Conservation (phyloP, 2,329 filamentous ascomycete species). For the Fusarium udum region DNA sequence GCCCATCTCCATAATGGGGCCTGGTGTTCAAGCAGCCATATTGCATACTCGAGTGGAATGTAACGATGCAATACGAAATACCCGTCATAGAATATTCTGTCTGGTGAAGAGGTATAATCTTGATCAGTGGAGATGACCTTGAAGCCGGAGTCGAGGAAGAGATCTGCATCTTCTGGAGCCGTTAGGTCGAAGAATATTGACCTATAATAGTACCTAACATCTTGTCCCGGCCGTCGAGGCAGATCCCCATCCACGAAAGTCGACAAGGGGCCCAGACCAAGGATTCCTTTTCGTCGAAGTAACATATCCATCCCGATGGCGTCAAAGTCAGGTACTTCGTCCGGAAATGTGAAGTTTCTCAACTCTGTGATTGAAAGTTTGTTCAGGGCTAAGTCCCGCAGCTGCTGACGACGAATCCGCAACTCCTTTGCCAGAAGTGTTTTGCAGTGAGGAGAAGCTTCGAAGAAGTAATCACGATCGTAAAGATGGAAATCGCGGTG, state of each 20-base stretch:
- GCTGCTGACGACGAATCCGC: neutral
- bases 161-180: neutral
- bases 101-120: fast-evolving
- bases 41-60: neutral
- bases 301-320: fast-evolving
- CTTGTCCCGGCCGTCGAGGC: fast-evolving
- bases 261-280: fast-evolving
- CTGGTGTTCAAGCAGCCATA: neutral
- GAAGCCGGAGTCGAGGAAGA: fast-evolving
- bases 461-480: neutral
- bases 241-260: fast-evolving
- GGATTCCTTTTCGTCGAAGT: fast-evolving
- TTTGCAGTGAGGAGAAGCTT: neutral
- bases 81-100: neutral
- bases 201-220: fast-evolving
- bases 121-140: fast-evolving
- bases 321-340: fast-evolving
- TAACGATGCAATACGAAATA: fast-evolving
- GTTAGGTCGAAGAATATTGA: fast-evolving
- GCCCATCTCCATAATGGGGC: neutral
- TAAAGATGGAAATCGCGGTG: neutral
- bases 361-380: neutral
- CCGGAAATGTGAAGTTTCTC: fast-evolving
- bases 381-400: neutral
- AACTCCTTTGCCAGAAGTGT: neutral